Base-by-base conservation (phyloP, 2,329 filamentous ascomycete species). In the Claviceps sp. region DNA sequence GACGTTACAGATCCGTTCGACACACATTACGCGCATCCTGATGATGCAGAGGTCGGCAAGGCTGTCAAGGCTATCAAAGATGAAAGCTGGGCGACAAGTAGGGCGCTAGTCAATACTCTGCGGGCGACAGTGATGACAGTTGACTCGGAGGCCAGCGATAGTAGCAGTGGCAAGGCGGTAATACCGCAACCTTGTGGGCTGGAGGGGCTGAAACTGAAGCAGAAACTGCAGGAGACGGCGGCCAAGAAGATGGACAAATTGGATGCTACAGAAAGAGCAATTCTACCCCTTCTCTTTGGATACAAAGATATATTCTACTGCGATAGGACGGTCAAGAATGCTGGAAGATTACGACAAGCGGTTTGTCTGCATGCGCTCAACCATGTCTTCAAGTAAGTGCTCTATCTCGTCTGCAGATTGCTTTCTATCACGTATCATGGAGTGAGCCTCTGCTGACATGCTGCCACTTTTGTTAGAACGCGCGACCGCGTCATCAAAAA, bases 401-500 rank as follows among this genome's bases (percentile, higher is more conserved):
- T 14, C 3, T 11, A 46, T 30, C 22, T 38, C 8, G 6, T 24
- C 34, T 20, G 11, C 2, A 16, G 6, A 22, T n/a, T 5, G 8
- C 4, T 16, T 37, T n/a, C 5, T 1, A 4, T 37, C 34, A 9
- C 16, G 16, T 16, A 8, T 3, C 2, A 22, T 16, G 2, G 11
- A 22, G 14, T 8, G 34, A 47, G 24, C 9, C n/a, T 8, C 37
- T 11, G 14, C 24, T 20, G 38, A 49, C 24, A 24, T 14, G 43
- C 22, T 47, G n/a, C n/a, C 34, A 13, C 11, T n/a, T 11, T n/a
- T 43, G 43, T 1, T 49, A 83, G 79, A 66, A 96, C 91, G 1
- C 82, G 93, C 57, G 91, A 97, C 62, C 81, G 83, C 34, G 86
- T 97, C 0, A 79, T 97, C 55, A 97, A 95, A 68, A 94, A 97